phyloP scores from a whole-genome alignment of 108 stramenopile genomes.

The Skeletonema potamos region DNA sequence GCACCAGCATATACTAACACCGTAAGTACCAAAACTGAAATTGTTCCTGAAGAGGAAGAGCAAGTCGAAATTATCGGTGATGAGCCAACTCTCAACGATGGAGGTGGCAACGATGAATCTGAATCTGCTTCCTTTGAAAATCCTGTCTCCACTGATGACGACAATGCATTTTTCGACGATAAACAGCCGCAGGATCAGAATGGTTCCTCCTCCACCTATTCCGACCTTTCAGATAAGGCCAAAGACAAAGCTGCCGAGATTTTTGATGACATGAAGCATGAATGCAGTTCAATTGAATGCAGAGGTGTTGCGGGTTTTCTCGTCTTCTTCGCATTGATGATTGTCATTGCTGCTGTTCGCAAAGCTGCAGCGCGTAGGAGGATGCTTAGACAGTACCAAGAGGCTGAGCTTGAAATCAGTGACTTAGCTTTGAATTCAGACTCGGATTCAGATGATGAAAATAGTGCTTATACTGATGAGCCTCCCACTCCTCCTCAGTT shows the following conservation, averaged over 20 bases:
- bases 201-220: background rate
- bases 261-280: constrained; percentile 48
- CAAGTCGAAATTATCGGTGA: background rate
- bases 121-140: constrained; percentile 4
- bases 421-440: constrained; percentile 45
- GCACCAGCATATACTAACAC: constrained; percentile 2
- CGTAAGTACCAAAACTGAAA: constrained; percentile 23
- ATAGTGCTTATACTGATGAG: constrained; percentile 18
- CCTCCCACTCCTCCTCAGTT: constrained; percentile 15
- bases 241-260: constrained; percentile 19
- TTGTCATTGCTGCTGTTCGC: constrained; percentile 34
- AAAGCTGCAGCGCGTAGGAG: constrained; percentile 32
- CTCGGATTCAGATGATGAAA: constrained; percentile 24
- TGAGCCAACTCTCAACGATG: background rate
- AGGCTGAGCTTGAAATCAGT: constrained; percentile 43
- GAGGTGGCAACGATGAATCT: background rate
- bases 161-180: constrained; percentile 13
- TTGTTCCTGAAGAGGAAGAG: constrained; percentile 7
- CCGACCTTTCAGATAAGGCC: constrained; percentile 1
- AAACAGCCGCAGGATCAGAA: background rate
- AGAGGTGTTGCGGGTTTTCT: constrained; percentile 37
- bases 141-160: background rate
- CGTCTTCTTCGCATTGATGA: constrained; percentile 17
- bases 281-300: constrained; percentile 32
- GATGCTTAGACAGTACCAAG: constrained; percentile 42